Evolutionary conservation across 441 rosid genomes (phyloP), one percentile per base, ranked within the genome.

Genomic region (Erodium texanum): DNA sequence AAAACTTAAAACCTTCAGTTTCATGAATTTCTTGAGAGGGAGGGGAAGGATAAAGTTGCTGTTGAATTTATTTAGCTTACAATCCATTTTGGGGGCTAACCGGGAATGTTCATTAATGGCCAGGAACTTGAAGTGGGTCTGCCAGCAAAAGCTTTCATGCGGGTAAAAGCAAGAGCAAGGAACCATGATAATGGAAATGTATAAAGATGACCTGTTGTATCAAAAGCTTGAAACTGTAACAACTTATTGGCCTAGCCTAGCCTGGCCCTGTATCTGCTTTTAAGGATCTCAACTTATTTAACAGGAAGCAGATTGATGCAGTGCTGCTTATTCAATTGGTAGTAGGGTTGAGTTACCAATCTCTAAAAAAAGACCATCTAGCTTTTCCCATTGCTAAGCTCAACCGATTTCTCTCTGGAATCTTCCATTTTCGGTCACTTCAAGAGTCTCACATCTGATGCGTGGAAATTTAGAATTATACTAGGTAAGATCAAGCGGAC

Each of bases 361-460:
- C 43, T 36, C 41, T 81, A 56, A 93, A 89, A 0, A 87, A 81
- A 7, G 87, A 54, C 80, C 98, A 93, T 45, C 89, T 79, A 34
- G 97, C 98, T 76, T 80, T 87, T 36, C 97, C 94, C 73, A 89
- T 69, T 1, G 91, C 86, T n/a, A n/a, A n/a, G n/a, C n/a, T n/a
- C n/a, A n/a, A n/a, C n/a, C n/a, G n/a, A n/a, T n/a, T n/a, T n/a
- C n/a, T n/a, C n/a, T n/a, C n/a, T n/a, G n/a, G n/a, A n/a, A n/a
- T n/a, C n/a, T n/a, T n/a, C n/a, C n/a, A n/a, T n/a, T n/a, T n/a
- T n/a, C n/a, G n/a, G n/a, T n/a, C n/a, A n/a, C n/a, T n/a, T n/a
- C n/a, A n/a, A n/a, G n/a, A n/a, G n/a, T n/a, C n/a, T n/a, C n/a
- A n/a, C n/a, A n/a, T n/a, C n/a, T n/a, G n/a, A n/a, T n/a, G n/a